Evolutionary conservation across 768 basidiomycete species (phyloP).

Genomic region (Hydnomerulius pinastri): DNA sequence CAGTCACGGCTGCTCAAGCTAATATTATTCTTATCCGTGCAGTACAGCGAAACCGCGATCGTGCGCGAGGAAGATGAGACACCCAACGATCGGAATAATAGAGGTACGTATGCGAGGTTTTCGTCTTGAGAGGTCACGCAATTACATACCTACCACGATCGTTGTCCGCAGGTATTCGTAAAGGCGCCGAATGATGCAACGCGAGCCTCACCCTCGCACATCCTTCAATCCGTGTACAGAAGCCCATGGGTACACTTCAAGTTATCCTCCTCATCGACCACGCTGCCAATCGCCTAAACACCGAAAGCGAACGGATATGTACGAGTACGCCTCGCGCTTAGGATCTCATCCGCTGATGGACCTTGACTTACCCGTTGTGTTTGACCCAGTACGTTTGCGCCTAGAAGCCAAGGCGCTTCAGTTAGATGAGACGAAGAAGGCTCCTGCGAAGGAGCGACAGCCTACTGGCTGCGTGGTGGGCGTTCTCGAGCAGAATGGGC

Average conservation of each 20-base stretch:
- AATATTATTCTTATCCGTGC: background rate
- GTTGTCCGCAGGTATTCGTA: slow-evolving; percentile 90
- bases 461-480: slow-evolving; percentile 94
- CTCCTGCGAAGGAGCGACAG: slow-evolving; percentile 59
- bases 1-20: no score
- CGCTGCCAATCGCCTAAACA: slow-evolving; percentile 76
- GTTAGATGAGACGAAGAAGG: slow-evolving; percentile 23
- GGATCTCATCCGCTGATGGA: background rate
- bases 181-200: slow-evolving; percentile 85
- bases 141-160: background rate
- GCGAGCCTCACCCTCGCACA: slow-evolving; percentile 61
- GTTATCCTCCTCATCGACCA: slow-evolving; percentile 91
- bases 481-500: slow-evolving; percentile 93
- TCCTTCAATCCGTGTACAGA: slow-evolving; percentile 53
- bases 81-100: slow-evolving; percentile 93
- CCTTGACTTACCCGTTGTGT: slow-evolving; percentile 45
- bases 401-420: slow-evolving; percentile 45
- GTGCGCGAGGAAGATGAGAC: slow-evolving; percentile 76
- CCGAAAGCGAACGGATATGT: slow-evolving; percentile 61
- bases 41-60: slow-evolving; percentile 73
- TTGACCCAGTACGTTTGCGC: slow-evolving; percentile 35
- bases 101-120: slow-evolving; percentile 54
- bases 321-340: slow-evolving; percentile 48
- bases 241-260: slow-evolving; percentile 46
- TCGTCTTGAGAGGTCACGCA: background rate